phyloP scores from a whole-genome alignment of 768 basidiomycete species.

The Mycena albidolilacea region DNA sequence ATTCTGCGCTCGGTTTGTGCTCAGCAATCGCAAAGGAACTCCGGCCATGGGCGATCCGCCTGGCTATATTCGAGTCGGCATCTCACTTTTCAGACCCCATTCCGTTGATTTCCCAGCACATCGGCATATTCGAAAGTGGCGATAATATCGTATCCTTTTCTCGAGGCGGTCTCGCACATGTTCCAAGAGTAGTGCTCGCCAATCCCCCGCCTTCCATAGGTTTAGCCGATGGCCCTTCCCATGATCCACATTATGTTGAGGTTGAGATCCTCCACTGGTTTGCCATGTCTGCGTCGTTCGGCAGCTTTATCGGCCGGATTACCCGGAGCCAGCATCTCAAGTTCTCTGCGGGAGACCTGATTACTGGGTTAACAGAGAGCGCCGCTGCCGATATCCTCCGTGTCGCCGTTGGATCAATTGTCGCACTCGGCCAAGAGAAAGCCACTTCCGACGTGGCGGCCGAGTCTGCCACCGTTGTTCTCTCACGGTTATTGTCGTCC shows the following conservation, averaged over 20 bases:
- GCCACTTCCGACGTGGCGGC: no score
- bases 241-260: background rate
- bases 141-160: conserved; percentile 10
- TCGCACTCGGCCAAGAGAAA: no score
- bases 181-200: background rate
- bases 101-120: background rate
- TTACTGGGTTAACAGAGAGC: no score
- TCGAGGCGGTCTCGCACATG: background rate
- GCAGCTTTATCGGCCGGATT: no score
- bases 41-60: conserved; percentile 3
- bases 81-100: background rate
- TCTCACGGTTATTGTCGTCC: no score
- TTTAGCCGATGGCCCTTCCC: no score
- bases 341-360: no score
- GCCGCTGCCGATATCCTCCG: no score
- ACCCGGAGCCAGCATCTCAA: no score
- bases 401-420: no score
- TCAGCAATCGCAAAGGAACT: conserved; percentile 2
- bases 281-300: no score
- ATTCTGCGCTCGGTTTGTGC: conserved; percentile 22
- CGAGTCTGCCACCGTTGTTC: no score
- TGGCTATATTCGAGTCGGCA: conserved; percentile 18
- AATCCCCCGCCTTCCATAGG: background rate
- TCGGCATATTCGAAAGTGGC: background rate
- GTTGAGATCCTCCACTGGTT: conserved; percentile 16